Conservation (phyloP, 2,329 filamentous ascomycete genomes). For the Rutstroemia sp. region DNA sequence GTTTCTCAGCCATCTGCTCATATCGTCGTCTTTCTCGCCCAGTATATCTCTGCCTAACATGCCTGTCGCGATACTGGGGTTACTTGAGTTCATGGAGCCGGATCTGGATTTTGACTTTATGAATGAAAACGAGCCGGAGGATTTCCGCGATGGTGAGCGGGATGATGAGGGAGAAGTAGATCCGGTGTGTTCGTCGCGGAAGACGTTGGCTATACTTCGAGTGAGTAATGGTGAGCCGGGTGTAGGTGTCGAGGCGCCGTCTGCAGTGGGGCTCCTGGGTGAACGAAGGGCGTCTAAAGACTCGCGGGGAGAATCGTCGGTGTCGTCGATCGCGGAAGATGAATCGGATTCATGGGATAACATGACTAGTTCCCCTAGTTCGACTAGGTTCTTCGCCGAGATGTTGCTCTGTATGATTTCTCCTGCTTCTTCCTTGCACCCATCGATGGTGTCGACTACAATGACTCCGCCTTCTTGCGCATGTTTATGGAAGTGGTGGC, state of each 20-base stretch:
- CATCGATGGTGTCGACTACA: conserved; percentile 67
- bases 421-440: conserved; percentile 71
- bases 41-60: conserved; percentile 18
- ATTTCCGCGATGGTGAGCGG: conserved; percentile 16
- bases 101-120: conserved; percentile 10
- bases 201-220: background rate
- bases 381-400: conserved; percentile 68
- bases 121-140: conserved; percentile 14
- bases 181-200: background rate
- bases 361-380: conserved; percentile 75
- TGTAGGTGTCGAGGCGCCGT: background rate
- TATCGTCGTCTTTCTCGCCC: conserved; percentile 37
- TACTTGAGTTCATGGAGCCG: conserved; percentile 10
- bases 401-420: conserved; percentile 78
- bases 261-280: background rate
- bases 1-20: conserved; percentile 48
- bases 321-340: conserved; percentile 13
- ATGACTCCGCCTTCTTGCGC: conserved; percentile 57
- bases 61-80: conserved; percentile 11
- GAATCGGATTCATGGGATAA: conserved; percentile 34
- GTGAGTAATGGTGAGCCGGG: background rate
- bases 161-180: background rate
- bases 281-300: background rate
- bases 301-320: conserved; percentile 4
- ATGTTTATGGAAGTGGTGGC: conserved; percentile 59